Evolutionary conservation across 192 early-diverging fungal genomes (phyloP).

Genomic region (Coemansia brasiliensis): DNA sequence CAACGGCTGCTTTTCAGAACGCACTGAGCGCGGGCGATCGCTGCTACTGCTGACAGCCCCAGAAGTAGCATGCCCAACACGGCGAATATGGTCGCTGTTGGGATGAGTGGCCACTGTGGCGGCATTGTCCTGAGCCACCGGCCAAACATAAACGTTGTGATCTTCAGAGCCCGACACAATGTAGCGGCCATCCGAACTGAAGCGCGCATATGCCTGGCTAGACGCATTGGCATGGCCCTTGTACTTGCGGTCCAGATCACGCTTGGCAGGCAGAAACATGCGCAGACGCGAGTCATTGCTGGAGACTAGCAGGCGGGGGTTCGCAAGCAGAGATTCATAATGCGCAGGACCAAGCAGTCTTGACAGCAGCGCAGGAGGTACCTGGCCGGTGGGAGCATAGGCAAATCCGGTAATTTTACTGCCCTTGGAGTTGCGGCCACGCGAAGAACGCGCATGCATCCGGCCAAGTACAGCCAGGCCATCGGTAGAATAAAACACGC

Average conservation of each 20-base stretch:
- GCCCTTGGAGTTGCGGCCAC: slow-evolving; percentile 61
- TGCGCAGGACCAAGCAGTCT: slow-evolving; percentile 22
- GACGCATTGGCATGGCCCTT: slow-evolving; percentile 72
- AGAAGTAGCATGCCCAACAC: slow-evolving; percentile 10
- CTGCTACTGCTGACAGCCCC: slow-evolving; percentile 3
- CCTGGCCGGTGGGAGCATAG: slow-evolving; percentile 21
- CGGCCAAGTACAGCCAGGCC: slow-evolving; percentile 81
- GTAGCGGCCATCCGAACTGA: slow-evolving; percentile 74
- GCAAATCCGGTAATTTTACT: slow-evolving; percentile 84
- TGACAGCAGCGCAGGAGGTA: slow-evolving; percentile 54
- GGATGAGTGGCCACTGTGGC: slow-evolving; percentile 50
- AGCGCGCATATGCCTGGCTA: slow-evolving; percentile 74
- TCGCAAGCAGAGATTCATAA: slow-evolving; percentile 4
- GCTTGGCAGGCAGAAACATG: slow-evolving; percentile 75
- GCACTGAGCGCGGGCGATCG: slow-evolving; percentile 8
- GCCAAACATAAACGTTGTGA: slow-evolving; percentile 71
- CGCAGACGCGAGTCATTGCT: slow-evolving; percentile 83
- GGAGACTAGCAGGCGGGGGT: slow-evolving; percentile 50
- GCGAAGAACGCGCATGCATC: slow-evolving; percentile 66
- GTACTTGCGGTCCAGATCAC: slow-evolving; percentile 76
- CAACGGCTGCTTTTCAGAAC: slow-evolving; percentile 17
- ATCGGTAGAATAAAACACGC: slow-evolving; percentile 82
- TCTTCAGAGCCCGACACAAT: slow-evolving; percentile 86
- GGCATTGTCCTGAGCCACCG: slow-evolving; percentile 52
- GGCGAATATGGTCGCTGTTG: slow-evolving; percentile 35